Evolutionary conservation across 768 basidiomycete species (phyloP).

Genomic region (Suillus lakei): DNA sequence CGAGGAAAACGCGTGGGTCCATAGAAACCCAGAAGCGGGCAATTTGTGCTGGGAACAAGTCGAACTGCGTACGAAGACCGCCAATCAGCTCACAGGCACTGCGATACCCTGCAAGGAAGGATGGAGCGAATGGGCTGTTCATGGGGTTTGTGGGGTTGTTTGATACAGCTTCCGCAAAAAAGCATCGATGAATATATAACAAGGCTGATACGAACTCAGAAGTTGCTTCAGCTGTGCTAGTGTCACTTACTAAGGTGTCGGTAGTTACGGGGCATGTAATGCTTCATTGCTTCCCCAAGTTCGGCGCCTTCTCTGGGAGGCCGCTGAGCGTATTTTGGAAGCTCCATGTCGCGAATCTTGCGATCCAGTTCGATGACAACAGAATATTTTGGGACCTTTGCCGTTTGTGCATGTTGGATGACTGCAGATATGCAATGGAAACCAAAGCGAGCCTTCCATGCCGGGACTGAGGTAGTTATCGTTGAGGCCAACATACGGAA

Average conservation of each 20-base stretch:
- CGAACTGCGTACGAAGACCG: conserved; percentile 53
- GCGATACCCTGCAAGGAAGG: conserved; percentile 70
- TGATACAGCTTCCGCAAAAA: conserved; percentile 74
- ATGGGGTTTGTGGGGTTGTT: conserved; percentile 71
- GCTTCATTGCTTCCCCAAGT: conserved; percentile 67
- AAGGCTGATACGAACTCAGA: conserved; percentile 48
- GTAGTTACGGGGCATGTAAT: conserved; percentile 79
- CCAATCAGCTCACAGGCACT: conserved; percentile 64
- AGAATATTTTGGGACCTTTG: conserved; percentile 64
- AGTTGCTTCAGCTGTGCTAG: background rate
- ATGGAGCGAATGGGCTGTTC: conserved; percentile 67
- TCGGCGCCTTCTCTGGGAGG: conserved; percentile 52
- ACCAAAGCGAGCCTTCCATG: conserved; percentile 74
- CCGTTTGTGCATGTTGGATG: conserved; percentile 69
- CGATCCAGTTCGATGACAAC: conserved; percentile 67
- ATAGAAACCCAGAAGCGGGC: conserved; percentile 72
- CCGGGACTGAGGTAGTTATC: conserved; percentile 50
- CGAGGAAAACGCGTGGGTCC: conserved; percentile 75
- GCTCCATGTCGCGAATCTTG: conserved; percentile 67
- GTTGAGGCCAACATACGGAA: background rate
- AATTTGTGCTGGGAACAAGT: conserved; percentile 58
- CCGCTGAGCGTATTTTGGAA: conserved; percentile 65
- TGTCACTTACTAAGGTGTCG: conserved; percentile 62
- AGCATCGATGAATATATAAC: conserved; percentile 75
- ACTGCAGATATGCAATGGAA: conserved; percentile 69